Evolutionary conservation across 345 rosid genomes (phyloP).

Genomic region (Boechera stricta): DNA sequence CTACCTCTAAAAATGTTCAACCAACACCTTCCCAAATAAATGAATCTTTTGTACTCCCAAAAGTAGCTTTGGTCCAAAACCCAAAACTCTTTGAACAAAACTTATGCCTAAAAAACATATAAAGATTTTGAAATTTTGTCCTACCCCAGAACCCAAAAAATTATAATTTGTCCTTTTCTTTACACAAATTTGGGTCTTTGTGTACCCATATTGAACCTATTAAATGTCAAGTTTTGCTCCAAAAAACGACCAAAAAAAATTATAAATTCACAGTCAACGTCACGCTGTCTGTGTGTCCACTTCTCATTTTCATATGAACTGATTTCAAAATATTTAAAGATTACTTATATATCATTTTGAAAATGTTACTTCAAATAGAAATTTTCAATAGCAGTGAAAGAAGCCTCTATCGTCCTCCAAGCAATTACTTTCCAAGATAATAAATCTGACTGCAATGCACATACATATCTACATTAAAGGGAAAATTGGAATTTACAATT

Average conservation of each 20-base stretch:
- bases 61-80: conserved; percentile 48
- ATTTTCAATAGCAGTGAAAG: neutral
- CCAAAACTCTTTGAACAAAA: conserved; percentile 45
- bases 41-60: conserved; percentile 35
- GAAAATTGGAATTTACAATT: too few relatives aligned
- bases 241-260: neutral
- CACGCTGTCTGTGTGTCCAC: conserved; percentile 31
- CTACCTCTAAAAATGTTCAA: conserved; percentile 30
- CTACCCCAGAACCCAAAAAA: conserved; percentile 35
- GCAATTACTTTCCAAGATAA: neutral
- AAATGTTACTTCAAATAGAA: conserved; percentile 26
- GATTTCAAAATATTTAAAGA: neutral
- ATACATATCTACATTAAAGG: too few relatives aligned
- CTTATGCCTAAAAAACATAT: conserved; percentile 37
- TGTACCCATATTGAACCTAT: conserved; percentile 10
- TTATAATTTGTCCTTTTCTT: conserved; percentile 41
- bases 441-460: neutral
- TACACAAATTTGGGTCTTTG: conserved; percentile 5
- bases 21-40: conserved; percentile 34
- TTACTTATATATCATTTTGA: conserved; percentile 3
- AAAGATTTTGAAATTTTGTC: conserved; percentile 35
- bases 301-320: conserved; percentile 35
- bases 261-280: conserved; percentile 46
- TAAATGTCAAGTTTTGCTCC: conserved; percentile 35
- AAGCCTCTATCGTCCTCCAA: neutral